Conservation (phyloP, 2,329 filamentous ascomycete species). For the Pyrenochaeta sp. region DNA sequence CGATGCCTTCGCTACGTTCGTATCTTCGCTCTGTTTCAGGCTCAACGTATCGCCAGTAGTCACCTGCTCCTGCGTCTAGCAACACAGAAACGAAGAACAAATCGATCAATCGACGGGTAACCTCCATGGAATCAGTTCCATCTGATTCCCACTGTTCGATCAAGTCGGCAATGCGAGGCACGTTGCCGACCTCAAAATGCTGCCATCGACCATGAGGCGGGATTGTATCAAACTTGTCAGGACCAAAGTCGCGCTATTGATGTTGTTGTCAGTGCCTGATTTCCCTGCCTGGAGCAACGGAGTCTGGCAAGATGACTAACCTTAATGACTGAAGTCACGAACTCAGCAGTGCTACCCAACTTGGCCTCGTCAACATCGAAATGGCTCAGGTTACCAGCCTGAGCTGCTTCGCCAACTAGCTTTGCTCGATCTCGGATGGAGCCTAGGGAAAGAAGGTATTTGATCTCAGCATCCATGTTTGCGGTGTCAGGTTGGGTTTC, state of each 20-base stretch:
- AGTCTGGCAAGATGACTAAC: no score
- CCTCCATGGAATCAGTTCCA: slow-evolving; percentile 70
- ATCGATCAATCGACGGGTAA: slow-evolving; percentile 76
- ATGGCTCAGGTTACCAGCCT: slow-evolving; percentile 67
- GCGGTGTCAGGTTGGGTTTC: no score
- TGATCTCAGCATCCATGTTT: slow-evolving; percentile 32
- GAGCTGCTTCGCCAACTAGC: slow-evolving; percentile 32
- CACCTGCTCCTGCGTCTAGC: slow-evolving; percentile 86
- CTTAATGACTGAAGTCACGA: slow-evolving; percentile 90
- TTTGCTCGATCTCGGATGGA: slow-evolving; percentile 37
- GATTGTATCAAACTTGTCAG: slow-evolving; percentile 57
- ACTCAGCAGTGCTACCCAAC: slow-evolving; percentile 79
- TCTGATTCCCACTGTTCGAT: slow-evolving; percentile 66
- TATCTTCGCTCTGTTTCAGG: slow-evolving; percentile 81
- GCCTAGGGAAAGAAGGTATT: slow-evolving; percentile 35
- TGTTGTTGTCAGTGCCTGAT: no score
- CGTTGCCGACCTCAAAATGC: slow-evolving; percentile 78
- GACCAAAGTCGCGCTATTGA: slow-evolving; percentile 69
- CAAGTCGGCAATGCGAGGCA: slow-evolving; percentile 73
- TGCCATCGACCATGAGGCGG: slow-evolving; percentile 84
- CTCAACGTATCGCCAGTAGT: slow-evolving; percentile 87
- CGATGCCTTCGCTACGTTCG: slow-evolving; percentile 84
- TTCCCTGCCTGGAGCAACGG: no score
- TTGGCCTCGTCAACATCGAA: slow-evolving; percentile 86
- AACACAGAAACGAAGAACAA: slow-evolving; percentile 81